phyloP scores from a whole-genome alignment of 2,329 filamentous ascomycete genomes.

The Arachnomyces sp. region DNA sequence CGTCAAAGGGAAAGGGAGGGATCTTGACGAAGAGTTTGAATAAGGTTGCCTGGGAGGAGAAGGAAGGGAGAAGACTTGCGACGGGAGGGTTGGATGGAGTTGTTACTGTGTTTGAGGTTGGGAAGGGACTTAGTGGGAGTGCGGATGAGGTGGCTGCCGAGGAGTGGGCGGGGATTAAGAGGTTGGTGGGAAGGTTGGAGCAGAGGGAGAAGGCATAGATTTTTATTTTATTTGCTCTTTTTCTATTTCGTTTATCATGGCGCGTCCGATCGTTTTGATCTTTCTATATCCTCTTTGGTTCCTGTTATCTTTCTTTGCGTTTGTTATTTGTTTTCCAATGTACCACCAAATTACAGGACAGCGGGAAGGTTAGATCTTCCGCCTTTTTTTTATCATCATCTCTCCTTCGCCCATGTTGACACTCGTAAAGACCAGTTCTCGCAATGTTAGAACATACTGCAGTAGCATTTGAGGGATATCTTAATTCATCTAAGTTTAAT shows the following conservation, averaged over 20 bases:
- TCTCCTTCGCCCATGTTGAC: too few relatives aligned
- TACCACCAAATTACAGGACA: too few relatives aligned
- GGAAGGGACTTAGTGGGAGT: conserved; percentile 65
- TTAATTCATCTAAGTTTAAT: too few relatives aligned
- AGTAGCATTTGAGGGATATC: too few relatives aligned
- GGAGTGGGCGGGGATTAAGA: conserved; percentile 91
- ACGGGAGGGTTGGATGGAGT: conserved; percentile 88
- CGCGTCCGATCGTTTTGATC: neutral
- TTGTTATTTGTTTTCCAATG: too few relatives aligned
- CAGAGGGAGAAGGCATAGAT: conserved; percentile 31
- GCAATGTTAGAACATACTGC: too few relatives aligned
- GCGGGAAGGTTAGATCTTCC: too few relatives aligned
- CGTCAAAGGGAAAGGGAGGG: conserved; percentile 53
- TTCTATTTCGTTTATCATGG: conserved; percentile 9
- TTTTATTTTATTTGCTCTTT: conserved; percentile 13
- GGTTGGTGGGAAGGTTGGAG: conserved; percentile 71
- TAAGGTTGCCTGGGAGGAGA: conserved; percentile 87
- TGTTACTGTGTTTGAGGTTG: conserved; percentile 86
- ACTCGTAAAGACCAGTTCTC: too few relatives aligned
- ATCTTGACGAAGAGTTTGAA: conserved; percentile 82
- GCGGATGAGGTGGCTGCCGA: conserved; percentile 75
- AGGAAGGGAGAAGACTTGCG: conserved; percentile 77
- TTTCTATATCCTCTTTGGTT: neutral
- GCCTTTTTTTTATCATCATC: too few relatives aligned
- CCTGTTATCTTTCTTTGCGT: neutral